Conservation (phyloP, 495 filamentous ascomycete genomes). For the Xylaria palmicola region DNA sequence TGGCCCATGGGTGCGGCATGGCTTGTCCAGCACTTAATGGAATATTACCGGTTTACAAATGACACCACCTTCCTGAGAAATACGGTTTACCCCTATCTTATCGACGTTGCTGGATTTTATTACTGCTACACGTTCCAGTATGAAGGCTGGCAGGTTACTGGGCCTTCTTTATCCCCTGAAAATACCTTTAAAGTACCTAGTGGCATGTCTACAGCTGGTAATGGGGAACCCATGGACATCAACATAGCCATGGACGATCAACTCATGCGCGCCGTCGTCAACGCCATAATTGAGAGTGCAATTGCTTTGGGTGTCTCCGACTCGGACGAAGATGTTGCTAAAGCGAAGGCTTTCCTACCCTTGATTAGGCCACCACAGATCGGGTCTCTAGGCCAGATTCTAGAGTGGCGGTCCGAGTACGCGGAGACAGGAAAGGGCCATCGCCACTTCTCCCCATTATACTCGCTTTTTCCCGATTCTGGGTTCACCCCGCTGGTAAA, state of each 20-base stretch:
- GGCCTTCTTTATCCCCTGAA: neutral
- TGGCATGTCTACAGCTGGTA: neutral
- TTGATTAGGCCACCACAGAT: neutral
- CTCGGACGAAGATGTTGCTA: neutral
- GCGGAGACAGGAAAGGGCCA: slow-evolving; percentile 43
- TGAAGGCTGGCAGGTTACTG: slow-evolving; percentile 3
- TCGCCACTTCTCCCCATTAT: slow-evolving; percentile 42
- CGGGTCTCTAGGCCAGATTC: slow-evolving; percentile 32
- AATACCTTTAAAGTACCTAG: slow-evolving; percentile 3
- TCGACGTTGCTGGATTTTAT: neutral
- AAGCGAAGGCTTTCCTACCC: slow-evolving; percentile 2
- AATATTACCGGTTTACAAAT: slow-evolving; percentile 44
- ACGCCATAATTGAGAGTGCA: neutral
- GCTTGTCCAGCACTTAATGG: slow-evolving; percentile 48
- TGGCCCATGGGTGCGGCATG: slow-evolving; percentile 54
- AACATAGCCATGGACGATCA: neutral
- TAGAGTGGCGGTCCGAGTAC: slow-evolving; percentile 45
- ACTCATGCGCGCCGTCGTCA: neutral
- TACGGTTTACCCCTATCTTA: slow-evolving; percentile 27
- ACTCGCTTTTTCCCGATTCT: slow-evolving; percentile 32
- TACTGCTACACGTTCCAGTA: slow-evolving; percentile 5
- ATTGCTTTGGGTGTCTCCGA: neutral
- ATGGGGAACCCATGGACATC: neutral
- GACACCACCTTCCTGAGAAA: slow-evolving; percentile 33
- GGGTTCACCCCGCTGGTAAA: slow-evolving; percentile 19